Evolutionary conservation across 495 filamentous ascomycete genomes (phyloP).

Genomic region (Astrothelium subdiscretum): DNA sequence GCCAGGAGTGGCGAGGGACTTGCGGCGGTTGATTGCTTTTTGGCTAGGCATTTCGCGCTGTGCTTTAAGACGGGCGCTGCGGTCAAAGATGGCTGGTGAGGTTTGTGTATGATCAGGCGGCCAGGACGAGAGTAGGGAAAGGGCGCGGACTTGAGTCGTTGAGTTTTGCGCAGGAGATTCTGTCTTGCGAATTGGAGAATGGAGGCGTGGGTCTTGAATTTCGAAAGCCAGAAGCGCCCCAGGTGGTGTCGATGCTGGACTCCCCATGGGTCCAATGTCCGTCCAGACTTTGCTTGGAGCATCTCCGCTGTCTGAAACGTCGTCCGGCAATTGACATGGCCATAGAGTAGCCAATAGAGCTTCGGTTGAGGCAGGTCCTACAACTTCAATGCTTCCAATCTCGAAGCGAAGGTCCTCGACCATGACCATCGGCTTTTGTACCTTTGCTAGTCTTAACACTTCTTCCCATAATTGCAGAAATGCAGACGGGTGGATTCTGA

Average conservation of each 20-base stretch:
- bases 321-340: constrained; percentile 33
- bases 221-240: constrained; percentile 63
- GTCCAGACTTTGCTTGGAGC: constrained; percentile 43
- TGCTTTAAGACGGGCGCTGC: constrained; percentile 48
- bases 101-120: constrained; percentile 48
- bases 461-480: constrained; percentile 78
- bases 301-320: constrained; percentile 22
- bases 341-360: constrained; percentile 60
- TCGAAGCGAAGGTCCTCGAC: constrained; percentile 90
- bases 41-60: constrained; percentile 63
- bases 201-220: constrained; percentile 67
- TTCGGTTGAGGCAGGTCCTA: constrained; percentile 74
- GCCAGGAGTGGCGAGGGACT: constrained; percentile 54
- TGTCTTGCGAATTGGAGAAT: constrained; percentile 49
- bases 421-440: constrained; percentile 57
- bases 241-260: constrained; percentile 62
- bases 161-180: constrained; percentile 26
- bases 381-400: constrained; percentile 85
- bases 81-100: constrained; percentile 54
- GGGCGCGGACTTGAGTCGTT: constrained; percentile 38
- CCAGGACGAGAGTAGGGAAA: constrained; percentile 55
- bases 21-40: constrained; percentile 77
- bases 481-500: constrained; percentile 78
- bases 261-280: constrained; percentile 56
- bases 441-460: constrained; percentile 55